These are phyloP conservation scores for Candida sp. DNA, from an alignment of 1,139 yeast species.

Conservation along the genomic window DNA sequence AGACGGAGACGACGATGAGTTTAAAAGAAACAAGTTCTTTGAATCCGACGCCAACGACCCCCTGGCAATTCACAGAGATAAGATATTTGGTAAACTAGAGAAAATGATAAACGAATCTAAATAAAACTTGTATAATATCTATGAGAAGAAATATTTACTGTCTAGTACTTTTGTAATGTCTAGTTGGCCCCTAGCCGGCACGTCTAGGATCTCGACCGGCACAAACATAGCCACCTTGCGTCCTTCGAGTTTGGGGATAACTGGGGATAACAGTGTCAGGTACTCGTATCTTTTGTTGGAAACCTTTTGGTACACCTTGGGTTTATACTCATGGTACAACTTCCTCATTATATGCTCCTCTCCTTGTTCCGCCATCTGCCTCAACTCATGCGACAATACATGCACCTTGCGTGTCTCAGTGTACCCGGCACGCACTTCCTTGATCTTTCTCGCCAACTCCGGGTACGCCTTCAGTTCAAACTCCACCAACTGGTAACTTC, in stretches of 20 bases:
- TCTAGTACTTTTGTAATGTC: constrained; percentile 35
- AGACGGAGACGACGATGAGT: constrained; percentile 23
- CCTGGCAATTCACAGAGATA: constrained; percentile 65
- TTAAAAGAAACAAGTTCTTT: constrained; percentile 52
- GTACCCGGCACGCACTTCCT: constrained; percentile 17
- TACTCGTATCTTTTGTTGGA: constrained; percentile 11
- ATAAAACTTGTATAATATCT: constrained; percentile 9
- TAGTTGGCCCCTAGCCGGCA: constrained; percentile 37
- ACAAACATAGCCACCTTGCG: constrained; percentile 22
- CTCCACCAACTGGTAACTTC: constrained; percentile 41
- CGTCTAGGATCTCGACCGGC: constrained; percentile 28
- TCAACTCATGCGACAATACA: constrained; percentile 20
- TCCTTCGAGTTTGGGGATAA: not conserved
- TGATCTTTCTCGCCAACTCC: constrained; percentile 20
- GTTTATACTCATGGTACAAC: constrained; percentile 22
- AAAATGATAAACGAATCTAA: constrained; percentile 38
- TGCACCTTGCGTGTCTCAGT: constrained; percentile 11
- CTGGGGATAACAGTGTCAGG: not conserved
- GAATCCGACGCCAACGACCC: constrained; percentile 60
- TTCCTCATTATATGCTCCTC: constrained; percentile 7
- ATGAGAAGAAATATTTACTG: constrained; percentile 45
- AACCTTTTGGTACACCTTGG: constrained; percentile 21
- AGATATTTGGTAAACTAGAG: constrained; percentile 60
- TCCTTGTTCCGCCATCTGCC: constrained; percentile 8
- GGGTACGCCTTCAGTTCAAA: constrained; percentile 22